Evolutionary conservation across 2,329 filamentous ascomycete species (phyloP).

Genomic region (Colletotrichum sp.): DNA sequence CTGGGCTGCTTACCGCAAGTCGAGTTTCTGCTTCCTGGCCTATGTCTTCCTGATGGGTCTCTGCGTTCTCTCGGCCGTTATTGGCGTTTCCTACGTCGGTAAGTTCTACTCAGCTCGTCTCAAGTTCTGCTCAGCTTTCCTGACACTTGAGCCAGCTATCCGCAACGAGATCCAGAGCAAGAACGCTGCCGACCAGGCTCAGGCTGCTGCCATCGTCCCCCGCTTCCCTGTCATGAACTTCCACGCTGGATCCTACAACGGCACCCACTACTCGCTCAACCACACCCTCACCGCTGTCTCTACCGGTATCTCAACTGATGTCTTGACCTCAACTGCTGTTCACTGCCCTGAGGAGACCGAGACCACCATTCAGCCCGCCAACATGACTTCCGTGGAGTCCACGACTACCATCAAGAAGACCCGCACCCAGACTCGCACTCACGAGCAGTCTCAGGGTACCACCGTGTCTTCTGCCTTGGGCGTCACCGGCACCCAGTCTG

Average conservation of each 20-base stretch:
- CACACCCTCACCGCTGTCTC: neutral
- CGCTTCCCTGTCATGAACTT: slow-evolving; percentile 11
- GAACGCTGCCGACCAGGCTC: neutral
- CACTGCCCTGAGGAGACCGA: slow-evolving; percentile 1
- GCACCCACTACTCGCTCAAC: neutral
- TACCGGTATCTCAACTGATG: neutral
- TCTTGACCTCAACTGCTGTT: neutral
- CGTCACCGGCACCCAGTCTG: neutral
- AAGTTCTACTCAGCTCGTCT: neutral
- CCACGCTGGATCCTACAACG: neutral
- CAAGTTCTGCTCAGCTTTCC: neutral
- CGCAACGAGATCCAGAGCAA: neutral
- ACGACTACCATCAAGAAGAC: slow-evolving; percentile 12
- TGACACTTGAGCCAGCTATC: neutral
- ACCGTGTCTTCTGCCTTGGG: slow-evolving; percentile 14
- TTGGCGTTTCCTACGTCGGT: neutral
- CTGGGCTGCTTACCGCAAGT: slow-evolving; percentile 16
- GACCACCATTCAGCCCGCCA: neutral
- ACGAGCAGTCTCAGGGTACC: slow-evolving; percentile 7
- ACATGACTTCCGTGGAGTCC: neutral
- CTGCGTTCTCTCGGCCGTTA: neutral
- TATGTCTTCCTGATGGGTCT: neutral
- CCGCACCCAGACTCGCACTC: slow-evolving; percentile 1
- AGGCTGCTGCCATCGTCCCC: neutral
- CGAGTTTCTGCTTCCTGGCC: neutral